These are phyloP conservation scores for Gentiana straminea DNA, from an alignment of 257 asterid species.

Conservation along the genomic window DNA sequence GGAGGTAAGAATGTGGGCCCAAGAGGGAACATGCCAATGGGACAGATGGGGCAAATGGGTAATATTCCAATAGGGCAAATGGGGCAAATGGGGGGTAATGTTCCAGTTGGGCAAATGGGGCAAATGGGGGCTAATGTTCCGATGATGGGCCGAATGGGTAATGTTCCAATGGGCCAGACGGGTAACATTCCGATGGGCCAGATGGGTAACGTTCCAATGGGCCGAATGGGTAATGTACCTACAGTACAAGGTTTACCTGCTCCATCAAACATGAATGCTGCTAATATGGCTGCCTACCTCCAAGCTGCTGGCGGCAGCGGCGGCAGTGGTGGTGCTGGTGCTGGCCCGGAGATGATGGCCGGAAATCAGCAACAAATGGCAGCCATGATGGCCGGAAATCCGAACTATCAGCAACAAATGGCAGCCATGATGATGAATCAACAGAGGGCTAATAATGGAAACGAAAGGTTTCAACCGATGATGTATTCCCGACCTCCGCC, in stretches of 20 bases:
- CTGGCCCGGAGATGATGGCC: constrained; percentile 43
- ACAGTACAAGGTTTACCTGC: constrained; percentile 68
- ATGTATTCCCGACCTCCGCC: constrained; percentile 97
- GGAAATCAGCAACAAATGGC: constrained; percentile 75
- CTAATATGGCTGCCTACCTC: constrained; percentile 21
- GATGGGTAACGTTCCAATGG: constrained; percentile 52
- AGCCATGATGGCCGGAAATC: constrained; percentile 51
- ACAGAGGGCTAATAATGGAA: constrained; percentile 63
- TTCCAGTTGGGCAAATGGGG: constrained; percentile 36
- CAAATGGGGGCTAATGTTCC: constrained; percentile 11
- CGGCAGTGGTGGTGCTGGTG: constrained; percentile 37
- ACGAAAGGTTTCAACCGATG: constrained; percentile 96
- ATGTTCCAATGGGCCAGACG: constrained; percentile 26
- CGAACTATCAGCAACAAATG: constrained; percentile 58
- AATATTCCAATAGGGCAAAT: constrained; percentile 34
- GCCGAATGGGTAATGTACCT: constrained; percentile 31
- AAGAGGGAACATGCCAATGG: constrained; percentile 37
- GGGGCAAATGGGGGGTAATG: constrained; percentile 24
- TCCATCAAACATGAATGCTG: constrained; percentile 27
- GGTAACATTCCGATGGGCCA: constrained; percentile 50
- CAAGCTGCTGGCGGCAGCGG: constrained; percentile 36
- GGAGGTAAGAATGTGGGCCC: constrained; percentile 38
- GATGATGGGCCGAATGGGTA: background rate
- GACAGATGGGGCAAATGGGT: constrained; percentile 33
- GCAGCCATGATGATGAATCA: constrained; percentile 95